Conservation (phyloP, 2,329 filamentous ascomycete genomes). For the Cadophora sp. region DNA sequence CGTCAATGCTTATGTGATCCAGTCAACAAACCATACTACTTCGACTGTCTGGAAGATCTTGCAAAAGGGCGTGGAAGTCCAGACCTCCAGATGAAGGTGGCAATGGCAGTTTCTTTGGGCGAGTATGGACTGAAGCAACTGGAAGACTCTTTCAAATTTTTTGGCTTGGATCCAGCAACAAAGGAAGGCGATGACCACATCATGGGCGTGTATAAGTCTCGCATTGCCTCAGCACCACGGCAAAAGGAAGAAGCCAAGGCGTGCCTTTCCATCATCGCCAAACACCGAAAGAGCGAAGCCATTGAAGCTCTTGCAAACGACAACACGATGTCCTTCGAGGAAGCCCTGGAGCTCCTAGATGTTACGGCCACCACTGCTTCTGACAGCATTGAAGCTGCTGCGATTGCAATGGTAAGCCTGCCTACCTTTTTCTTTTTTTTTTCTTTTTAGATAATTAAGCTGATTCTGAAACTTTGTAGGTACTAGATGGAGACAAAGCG, state of each 20-base stretch:
- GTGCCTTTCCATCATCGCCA: conserved; percentile 65
- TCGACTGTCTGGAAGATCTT: conserved; percentile 69
- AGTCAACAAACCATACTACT: conserved; percentile 62
- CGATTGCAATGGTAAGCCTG: conserved; percentile 41
- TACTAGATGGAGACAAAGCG: conserved; percentile 40
- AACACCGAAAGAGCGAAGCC: conserved; percentile 60
- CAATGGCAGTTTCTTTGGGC: conserved; percentile 63
- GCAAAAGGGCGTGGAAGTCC: conserved; percentile 57
- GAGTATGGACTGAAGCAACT: conserved; percentile 63
- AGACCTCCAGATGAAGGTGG: conserved; percentile 62
- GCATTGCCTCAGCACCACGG: conserved; percentile 58
- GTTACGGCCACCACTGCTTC: conserved; percentile 43
- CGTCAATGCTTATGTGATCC: conserved; percentile 64
- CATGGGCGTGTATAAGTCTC: conserved; percentile 65
- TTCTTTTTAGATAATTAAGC: conserved; percentile 4
- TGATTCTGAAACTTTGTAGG: conserved; percentile 27
- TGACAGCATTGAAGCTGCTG: conserved; percentile 43
- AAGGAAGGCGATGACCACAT: conserved; percentile 63
- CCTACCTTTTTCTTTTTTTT: background rate
- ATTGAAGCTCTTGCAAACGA: conserved; percentile 65
- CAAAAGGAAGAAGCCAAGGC: conserved; percentile 62
- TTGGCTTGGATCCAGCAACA: conserved; percentile 58
- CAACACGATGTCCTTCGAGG: conserved; percentile 62
- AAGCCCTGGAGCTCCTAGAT: conserved; percentile 68
- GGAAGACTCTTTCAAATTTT: conserved; percentile 61